Evolutionary conservation across 202 grass and related monocot genomes (phyloP).

Genomic region (Zoysia matrella): DNA sequence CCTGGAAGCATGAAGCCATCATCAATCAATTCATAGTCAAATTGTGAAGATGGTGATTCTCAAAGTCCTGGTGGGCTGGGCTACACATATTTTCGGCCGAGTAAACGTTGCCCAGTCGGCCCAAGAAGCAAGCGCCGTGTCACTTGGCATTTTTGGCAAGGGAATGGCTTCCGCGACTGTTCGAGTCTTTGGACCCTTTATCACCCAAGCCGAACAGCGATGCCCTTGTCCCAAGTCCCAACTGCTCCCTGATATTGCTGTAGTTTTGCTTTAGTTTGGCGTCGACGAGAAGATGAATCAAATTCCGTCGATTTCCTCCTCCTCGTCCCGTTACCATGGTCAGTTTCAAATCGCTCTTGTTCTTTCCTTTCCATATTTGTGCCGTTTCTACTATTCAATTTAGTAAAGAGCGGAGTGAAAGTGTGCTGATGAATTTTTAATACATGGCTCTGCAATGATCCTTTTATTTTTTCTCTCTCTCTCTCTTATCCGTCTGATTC

Average conservation of each 20-base stretch:
- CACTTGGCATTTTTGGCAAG: too few species aligned
- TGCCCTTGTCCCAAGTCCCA: background rate
- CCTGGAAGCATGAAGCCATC: background rate
- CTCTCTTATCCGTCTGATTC: background rate
- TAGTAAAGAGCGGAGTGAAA: background rate
- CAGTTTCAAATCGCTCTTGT: background rate
- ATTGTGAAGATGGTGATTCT: background rate
- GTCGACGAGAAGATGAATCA: slow-evolving; percentile 4
- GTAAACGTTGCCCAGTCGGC: background rate
- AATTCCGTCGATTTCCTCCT: background rate
- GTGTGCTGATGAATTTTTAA: too few species aligned
- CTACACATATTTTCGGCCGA: background rate
- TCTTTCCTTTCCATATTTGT: background rate
- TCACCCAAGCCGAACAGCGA: background rate
- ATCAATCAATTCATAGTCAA: background rate
- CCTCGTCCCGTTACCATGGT: background rate
- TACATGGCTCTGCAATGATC: too few species aligned
- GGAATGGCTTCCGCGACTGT: too few species aligned
- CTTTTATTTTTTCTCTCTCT: background rate
- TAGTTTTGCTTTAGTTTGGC: background rate
- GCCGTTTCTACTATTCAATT: too few species aligned
- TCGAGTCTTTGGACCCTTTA: too few species aligned
- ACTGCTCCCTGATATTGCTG: background rate
- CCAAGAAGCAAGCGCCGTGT: background rate
- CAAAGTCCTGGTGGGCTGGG: background rate